A percentile compares a stretch with the other conserved stretches of the same genome.
Evolutionary conservation across 108 stramenopile genomes (phyloP).

Genomic region (Skeletonema tropicum): DNA sequence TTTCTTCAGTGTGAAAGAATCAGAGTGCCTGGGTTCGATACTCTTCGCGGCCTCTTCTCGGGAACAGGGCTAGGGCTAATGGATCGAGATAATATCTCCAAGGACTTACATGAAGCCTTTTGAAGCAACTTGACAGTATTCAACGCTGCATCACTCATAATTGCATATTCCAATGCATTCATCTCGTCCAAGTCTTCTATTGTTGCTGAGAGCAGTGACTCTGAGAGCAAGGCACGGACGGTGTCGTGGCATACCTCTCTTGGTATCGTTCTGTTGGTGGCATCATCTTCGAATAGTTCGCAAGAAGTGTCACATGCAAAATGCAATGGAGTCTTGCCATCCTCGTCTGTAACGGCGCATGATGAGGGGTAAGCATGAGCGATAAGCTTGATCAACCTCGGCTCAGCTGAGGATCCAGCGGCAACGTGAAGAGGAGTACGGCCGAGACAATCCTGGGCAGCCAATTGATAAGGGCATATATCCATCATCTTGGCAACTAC

Average conservation of each 20-base stretch:
- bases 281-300: constrained; percentile 15
- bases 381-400: constrained; percentile 57
- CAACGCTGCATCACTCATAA: constrained; percentile 4
- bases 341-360: constrained; percentile 56
- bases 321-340: constrained; percentile 70
- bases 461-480: constrained; percentile 61
- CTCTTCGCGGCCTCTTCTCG: too few species aligned
- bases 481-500: constrained; percentile 55
- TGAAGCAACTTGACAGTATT: constrained; percentile 14
- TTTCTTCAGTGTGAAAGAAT: too few species aligned
- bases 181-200: constrained; percentile 15
- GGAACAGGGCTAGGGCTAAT: too few species aligned
- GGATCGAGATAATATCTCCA: too few species aligned
- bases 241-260: neutral
- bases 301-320: constrained; percentile 49
- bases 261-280: neutral
- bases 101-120: neutral
- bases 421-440: constrained; percentile 79
- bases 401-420: constrained; percentile 63
- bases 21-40: too few species aligned
- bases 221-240: neutral
- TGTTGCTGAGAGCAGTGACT: neutral
- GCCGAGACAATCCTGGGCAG: constrained; percentile 56
- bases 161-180: constrained; percentile 13
- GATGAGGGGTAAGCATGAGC: constrained; percentile 59